Evolutionary conservation across 164 flowering plant species (phyloP).

Genomic region (Magnolia kwangsiensis): DNA sequence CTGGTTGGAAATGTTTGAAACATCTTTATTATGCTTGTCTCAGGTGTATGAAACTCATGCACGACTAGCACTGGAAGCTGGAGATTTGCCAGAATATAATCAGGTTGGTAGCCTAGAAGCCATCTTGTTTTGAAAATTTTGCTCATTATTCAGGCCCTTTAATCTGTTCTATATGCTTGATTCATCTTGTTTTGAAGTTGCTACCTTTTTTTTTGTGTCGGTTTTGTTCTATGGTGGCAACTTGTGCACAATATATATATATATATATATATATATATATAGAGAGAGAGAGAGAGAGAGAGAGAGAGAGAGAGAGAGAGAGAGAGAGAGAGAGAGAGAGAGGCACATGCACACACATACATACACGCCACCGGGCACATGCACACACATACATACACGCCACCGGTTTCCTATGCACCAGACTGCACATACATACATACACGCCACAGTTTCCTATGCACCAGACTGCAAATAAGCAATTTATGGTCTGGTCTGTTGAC

Average conservation of each 20-base stretch:
- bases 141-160: background rate
- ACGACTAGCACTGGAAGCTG: conserved; percentile 82
- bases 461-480: too few relatives aligned
- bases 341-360: too few relatives aligned
- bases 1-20: background rate
- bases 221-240: background rate
- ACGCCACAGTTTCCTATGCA: too few relatives aligned
- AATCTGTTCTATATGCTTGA: background rate
- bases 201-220: background rate
- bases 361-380: too few relatives aligned
- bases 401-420: too few relatives aligned
- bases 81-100: conserved; percentile 90
- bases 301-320: too few relatives aligned
- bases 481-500: too few relatives aligned
- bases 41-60: conserved; percentile 99
- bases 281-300: too few relatives aligned
- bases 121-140: background rate
- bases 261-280: too few relatives aligned
- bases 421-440: too few relatives aligned
- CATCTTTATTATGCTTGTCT: conserved; percentile 7
- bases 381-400: too few relatives aligned
- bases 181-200: background rate
- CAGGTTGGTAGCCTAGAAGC: conserved; percentile 50
- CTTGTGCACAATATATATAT: background rate
- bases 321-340: too few relatives aligned